Evolutionary conservation across 192 early-diverging fungal genomes (phyloP), one percentile per base, ranked within the genome.

Genomic region (Backusella tarrabulga): DNA sequence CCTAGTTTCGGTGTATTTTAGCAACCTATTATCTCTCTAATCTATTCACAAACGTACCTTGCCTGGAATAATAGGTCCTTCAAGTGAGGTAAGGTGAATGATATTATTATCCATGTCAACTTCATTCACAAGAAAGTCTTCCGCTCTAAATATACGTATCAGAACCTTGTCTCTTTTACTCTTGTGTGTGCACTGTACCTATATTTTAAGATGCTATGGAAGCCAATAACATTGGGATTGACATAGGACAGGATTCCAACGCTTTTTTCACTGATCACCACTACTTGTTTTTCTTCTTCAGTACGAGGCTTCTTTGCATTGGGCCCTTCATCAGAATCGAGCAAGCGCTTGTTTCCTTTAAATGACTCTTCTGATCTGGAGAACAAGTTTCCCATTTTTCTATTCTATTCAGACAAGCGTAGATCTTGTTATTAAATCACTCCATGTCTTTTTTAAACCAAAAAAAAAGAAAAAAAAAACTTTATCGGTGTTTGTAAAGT

Each of bases 111-210:
- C 73, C 38, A 78, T 71, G 77, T 93, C 92, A 19, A 99, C 92
- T 88, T 99, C 97, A 83, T 96, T 92, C 32, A 99, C 97, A 40
- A 96, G 84, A 83, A 99, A 99, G 81, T 99, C 97, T 0, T 89
- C 83, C 67, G 87, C 92, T 76, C 97, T 93, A 78, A 34, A 69
- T 19, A 32, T 29, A 23, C 35, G 6, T 29, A 36, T 60, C 17
- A 56, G 19, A 34, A 7, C 36, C n/a, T 71, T 42, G 35, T 19
- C 12, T 12, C 34, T 6, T 60, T 42, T 21, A 12, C 5, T 41
- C 21, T 50, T 21, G 14, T 34, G 23, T 15, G 1, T 11, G 0
- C 6, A 9, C 11, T 19, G 26, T 79, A 75, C 78, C 78, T 74
- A 23, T 79, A 71, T 42, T 79, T 79, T 9, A 79, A 32, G 21